phyloP scores from a whole-genome alignment of 306 rosid species.

The Lablab purpureus region DNA sequence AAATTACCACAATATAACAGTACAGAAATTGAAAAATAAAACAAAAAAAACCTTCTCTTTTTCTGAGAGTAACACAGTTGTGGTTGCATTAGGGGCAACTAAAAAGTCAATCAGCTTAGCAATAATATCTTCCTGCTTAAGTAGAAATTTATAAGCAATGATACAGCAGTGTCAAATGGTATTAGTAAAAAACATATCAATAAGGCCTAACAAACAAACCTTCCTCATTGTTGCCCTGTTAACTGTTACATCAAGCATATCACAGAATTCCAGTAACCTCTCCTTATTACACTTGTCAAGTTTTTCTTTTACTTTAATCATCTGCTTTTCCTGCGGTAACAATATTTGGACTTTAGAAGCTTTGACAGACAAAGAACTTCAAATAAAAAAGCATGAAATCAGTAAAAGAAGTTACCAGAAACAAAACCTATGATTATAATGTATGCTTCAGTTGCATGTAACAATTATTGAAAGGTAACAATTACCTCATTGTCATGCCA shows the following conservation, averaged over 20 bases:
- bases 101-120: slow-evolving; percentile 82
- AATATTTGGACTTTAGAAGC: slow-evolving; percentile 33
- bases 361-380: slow-evolving; percentile 35
- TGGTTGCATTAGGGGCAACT: slow-evolving; percentile 84
- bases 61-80: slow-evolving; percentile 75
- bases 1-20: slow-evolving; percentile 9
- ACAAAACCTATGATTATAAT: slow-evolving; percentile 14
- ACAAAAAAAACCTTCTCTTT: slow-evolving; percentile 70
- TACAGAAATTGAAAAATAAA: slow-evolving; percentile 11
- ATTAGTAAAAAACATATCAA: slow-evolving; percentile 18
- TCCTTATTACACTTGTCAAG: slow-evolving; percentile 91
- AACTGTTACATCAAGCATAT: slow-evolving; percentile 72
- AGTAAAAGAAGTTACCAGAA: slow-evolving; percentile 16
- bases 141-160: slow-evolving; percentile 40
- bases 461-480: slow-evolving; percentile 1
- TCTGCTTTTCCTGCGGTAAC: slow-evolving; percentile 85
- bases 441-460: not conserved
- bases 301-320: slow-evolving; percentile 85
- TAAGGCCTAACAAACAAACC: slow-evolving; percentile 61
- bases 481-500: slow-evolving; percentile 93
- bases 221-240: slow-evolving; percentile 76
- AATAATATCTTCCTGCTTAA: slow-evolving; percentile 82
- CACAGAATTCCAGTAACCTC: slow-evolving; percentile 89
- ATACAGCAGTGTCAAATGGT: not conserved
- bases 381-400: not conserved